Conservation (phyloP, 805 yeast genomes). For the Metschnikowia corniflorae region DNA sequence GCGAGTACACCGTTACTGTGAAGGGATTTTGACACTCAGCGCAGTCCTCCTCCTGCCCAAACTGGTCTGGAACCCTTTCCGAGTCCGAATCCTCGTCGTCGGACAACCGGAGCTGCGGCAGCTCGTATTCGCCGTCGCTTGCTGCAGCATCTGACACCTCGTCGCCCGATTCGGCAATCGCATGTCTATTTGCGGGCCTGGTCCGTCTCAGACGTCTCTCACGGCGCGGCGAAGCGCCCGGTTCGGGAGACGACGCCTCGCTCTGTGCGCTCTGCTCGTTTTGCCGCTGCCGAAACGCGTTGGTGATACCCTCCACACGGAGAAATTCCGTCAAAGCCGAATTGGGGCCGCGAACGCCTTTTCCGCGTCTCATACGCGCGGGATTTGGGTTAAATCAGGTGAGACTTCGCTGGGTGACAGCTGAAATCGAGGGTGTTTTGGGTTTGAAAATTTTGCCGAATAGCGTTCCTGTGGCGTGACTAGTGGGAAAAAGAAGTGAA, state of each 20-base stretch:
- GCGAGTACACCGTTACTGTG: conserved; percentile 63
- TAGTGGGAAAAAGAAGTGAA: no score
- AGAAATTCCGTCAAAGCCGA: conserved; percentile 89
- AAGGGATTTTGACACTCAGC: conserved; percentile 59
- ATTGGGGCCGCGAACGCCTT: conserved; percentile 62
- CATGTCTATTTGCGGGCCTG: not conserved
- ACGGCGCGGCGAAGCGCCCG: not conserved
- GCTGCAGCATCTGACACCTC: not conserved
- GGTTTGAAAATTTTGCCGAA: no score
- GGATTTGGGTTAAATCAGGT: no score
- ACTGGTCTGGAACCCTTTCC: conserved; percentile 26
- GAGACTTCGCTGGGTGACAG: no score
- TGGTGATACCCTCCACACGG: conserved; percentile 86
- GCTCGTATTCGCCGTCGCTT: conserved; percentile 9
- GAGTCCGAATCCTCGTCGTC: conserved; percentile 17
- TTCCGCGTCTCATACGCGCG: conserved; percentile 15
- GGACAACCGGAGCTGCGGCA: conserved; percentile 6
- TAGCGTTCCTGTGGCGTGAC: no score
- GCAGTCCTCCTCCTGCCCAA: conserved; percentile 58
- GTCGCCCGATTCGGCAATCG: not conserved
- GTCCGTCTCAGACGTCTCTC: not conserved
- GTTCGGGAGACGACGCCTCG: conserved; percentile 31
- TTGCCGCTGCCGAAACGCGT: conserved; percentile 54
- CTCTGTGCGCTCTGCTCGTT: conserved; percentile 7
- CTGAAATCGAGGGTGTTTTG: no score